Conservation (phyloP, 306 rosid species). For the Glycyrrhiza uralensis region DNA sequence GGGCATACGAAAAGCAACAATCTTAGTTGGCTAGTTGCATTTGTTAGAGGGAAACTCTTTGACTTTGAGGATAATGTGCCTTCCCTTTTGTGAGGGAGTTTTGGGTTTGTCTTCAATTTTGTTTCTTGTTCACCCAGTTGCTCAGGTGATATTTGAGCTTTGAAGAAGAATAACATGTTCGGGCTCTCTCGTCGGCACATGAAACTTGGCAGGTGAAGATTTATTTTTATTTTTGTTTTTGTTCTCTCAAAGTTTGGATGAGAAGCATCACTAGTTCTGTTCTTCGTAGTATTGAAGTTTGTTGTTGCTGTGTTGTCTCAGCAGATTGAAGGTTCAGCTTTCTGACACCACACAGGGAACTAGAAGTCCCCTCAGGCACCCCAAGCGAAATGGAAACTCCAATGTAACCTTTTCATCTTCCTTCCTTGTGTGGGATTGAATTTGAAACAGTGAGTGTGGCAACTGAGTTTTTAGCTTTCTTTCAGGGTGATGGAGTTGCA, state of each 20-base stretch:
- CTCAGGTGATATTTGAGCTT: conserved; percentile 8
- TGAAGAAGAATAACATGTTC: conserved; percentile 51
- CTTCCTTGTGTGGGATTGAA: conserved; percentile 17
- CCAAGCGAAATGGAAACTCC: conserved; percentile 56
- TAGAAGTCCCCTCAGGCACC: conserved; percentile 73
- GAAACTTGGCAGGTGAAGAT: conserved; percentile 77
- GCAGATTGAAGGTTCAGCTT: conserved; percentile 81
- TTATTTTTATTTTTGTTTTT: background rate
- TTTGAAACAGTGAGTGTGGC: background rate
- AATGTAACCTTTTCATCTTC: conserved; percentile 43
- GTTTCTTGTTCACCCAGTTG: background rate
- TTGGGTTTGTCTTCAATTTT: conserved; percentile 8
- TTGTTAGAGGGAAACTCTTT: background rate
- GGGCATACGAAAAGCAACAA: conserved; percentile 10
- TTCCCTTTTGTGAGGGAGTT: background rate
- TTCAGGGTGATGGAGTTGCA: conserved; percentile 60
- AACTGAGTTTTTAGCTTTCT: conserved; percentile 9
- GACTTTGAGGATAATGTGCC: conserved; percentile 22
- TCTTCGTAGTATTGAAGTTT: background rate
- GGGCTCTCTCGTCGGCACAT: conserved; percentile 84
- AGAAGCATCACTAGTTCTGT: background rate
- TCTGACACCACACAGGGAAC: conserved; percentile 79
- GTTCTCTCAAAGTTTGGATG: background rate
- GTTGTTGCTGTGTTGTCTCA: conserved; percentile 27
- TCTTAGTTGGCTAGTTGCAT: conserved; percentile 11